Base-by-base conservation (phyloP, 148 eudicot genomes). In the Spergularia marina region DNA sequence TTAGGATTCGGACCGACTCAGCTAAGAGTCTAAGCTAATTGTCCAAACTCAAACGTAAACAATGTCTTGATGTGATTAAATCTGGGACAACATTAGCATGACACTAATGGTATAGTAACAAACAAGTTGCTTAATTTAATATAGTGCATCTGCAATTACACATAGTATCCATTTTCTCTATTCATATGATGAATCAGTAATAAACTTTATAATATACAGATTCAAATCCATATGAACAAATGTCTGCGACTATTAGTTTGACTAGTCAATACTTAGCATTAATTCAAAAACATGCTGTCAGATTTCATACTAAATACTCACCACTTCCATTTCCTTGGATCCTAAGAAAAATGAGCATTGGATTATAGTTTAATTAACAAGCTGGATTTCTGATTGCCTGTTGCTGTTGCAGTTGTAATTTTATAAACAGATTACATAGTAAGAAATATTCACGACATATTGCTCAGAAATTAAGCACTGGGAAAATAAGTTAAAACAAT, bases 281-380 rank as follows among this genome's bases (percentile, higher is more conserved):
- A 34, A 25, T 23, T 72, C 72, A 40, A 57, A 76, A 56, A 71
- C 60, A 55, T 54, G 60, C 34, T 81, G 83, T 81, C 83, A 81
- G 83, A 72, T 76, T 80, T 80, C 75, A 76, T 76, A 81, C 77
- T 58, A 58, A 67, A 72, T 25, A 30, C 18, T 70, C 34, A 71
- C 59, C 79, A 58, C 71, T 41, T 78, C 16, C 69, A 71, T 72
- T 77, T 65, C 77, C 83, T 81, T 81, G 83, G 83, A 81, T 81
- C 69, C 83, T 77, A 81, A 81, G 83, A 44, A 58, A 75, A 51
- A 20, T 39, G 5, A 60, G 61, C 68, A 30, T 58, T 16, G 8
- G n/a, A 5, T 18, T 13, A n/a, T 41, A 10, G 25, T 44, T 44
- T 44, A 57, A 57, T 13, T 10, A 68, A 40, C 36, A 30, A 61